Evolutionary conservation across 352 stramenopile genomes (phyloP).

Genomic region (Aphanomyces cochlioides): DNA sequence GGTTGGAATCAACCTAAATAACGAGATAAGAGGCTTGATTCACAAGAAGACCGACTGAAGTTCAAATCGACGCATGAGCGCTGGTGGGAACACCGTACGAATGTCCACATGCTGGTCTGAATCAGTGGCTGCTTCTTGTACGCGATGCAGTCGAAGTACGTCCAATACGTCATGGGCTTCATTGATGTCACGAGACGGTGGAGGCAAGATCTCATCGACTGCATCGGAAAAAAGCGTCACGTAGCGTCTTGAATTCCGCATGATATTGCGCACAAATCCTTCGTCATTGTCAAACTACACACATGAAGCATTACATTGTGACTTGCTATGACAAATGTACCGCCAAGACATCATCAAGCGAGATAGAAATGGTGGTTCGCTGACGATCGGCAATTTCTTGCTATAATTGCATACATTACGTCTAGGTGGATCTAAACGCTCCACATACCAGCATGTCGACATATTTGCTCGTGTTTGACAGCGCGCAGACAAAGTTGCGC

Average conservation of each 20-base stretch:
- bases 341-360: constrained; percentile 75
- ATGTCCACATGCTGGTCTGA: constrained; percentile 37
- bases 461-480: constrained; percentile 78
- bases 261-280: constrained; percentile 77
- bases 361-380: constrained; percentile 68
- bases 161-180: constrained; percentile 82
- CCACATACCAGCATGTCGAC: constrained; percentile 63
- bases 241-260: constrained; percentile 84
- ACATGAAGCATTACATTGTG: neutral
- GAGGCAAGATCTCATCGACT: constrained; percentile 82
- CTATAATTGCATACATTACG: constrained; percentile 34
- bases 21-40: neutral
- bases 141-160: constrained; percentile 70
- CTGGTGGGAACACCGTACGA: constrained; percentile 82
- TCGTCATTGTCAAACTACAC: constrained; percentile 77
- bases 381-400: constrained; percentile 88
- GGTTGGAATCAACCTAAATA: constrained; percentile 52
- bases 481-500: constrained; percentile 65
- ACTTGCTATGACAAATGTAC: constrained; percentile 35
- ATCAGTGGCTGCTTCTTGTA: constrained; percentile 48
- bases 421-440: constrained; percentile 9
- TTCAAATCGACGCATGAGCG: constrained; percentile 90
- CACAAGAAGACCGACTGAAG: constrained; percentile 36
- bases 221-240: constrained; percentile 84
- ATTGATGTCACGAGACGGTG: constrained; percentile 74